Conservation (phyloP, 768 basidiomycete genomes). For the Mycena haematopus region DNA sequence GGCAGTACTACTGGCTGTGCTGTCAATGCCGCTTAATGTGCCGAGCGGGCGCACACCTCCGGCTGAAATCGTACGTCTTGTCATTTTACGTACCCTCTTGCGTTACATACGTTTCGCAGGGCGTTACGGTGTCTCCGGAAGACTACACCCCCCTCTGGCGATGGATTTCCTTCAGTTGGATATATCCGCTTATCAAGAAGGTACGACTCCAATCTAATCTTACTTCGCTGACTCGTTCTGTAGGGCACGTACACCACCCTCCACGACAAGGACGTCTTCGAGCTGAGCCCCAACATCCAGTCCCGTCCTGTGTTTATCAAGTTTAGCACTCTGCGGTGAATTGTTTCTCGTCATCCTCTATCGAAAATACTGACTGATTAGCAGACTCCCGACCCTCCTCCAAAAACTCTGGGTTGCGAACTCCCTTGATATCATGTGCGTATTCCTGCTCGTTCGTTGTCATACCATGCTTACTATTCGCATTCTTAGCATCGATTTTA, state of each 20-base stretch:
- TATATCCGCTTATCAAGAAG: constrained; percentile 65
- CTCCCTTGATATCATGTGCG: constrained; percentile 21
- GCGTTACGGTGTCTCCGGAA: constrained; percentile 57
- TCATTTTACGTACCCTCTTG: background rate
- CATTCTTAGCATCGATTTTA: constrained; percentile 60
- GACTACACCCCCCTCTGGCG: constrained; percentile 61
- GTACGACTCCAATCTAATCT: constrained; percentile 36
- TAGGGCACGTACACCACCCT: constrained; percentile 61
- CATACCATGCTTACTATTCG: too few species aligned
- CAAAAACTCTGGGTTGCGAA: constrained; percentile 19
- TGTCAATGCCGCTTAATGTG: constrained; percentile 13
- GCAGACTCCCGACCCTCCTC: constrained; percentile 3
- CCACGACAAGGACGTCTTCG: constrained; percentile 75
- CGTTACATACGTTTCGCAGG: background rate
- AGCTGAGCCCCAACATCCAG: constrained; percentile 70
- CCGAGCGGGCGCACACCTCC: constrained; percentile 41
- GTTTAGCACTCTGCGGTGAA: constrained; percentile 38
- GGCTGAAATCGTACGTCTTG: constrained; percentile 57
- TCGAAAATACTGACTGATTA: too few species aligned
- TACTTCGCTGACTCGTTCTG: background rate
- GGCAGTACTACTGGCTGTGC: constrained; percentile 40
- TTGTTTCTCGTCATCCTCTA: too few species aligned
- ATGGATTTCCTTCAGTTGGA: constrained; percentile 59
- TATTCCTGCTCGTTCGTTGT: background rate
- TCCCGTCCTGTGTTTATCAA: constrained; percentile 68